phyloP scores from a whole-genome alignment of 352 stramenopile genomes.

The Blastocystis sp. region DNA sequence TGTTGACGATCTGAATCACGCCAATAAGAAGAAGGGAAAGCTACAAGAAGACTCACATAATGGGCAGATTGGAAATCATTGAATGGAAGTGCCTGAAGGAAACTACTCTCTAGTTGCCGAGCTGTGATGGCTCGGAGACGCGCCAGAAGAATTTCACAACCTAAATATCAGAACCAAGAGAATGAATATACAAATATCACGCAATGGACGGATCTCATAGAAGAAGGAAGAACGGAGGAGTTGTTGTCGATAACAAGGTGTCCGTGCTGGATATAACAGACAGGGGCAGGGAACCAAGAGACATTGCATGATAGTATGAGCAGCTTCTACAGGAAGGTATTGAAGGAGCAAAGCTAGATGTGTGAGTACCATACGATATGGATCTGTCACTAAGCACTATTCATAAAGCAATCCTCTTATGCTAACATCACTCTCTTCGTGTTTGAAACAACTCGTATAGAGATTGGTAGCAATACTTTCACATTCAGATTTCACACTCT shows the following conservation, averaged over 20 bases:
- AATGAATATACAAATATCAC: background rate
- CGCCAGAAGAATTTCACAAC: background rate
- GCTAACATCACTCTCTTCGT: background rate
- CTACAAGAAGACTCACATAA: background rate
- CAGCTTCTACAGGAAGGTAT: background rate
- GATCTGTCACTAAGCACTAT: background rate
- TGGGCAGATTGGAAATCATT: background rate
- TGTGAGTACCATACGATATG: background rate
- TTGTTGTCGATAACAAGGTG: constrained; percentile 8
- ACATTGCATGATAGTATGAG: background rate
- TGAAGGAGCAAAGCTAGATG: constrained; percentile 7
- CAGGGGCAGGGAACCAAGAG: background rate
- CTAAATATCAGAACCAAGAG: background rate
- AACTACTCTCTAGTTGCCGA: background rate
- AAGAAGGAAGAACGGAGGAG: constrained; percentile 46
- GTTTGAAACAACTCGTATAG: background rate
- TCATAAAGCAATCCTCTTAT: background rate
- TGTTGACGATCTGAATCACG: background rate
- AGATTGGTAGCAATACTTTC: background rate
- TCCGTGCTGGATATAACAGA: background rate
- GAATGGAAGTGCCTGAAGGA: background rate
- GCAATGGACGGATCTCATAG: constrained; percentile 16
- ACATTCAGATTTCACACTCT: background rate
- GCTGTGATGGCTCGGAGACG: background rate
- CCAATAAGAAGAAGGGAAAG: constrained; percentile 44